Evolutionary conservation across 345 rosid genomes (phyloP).

Genomic region (Brassica napus): DNA sequence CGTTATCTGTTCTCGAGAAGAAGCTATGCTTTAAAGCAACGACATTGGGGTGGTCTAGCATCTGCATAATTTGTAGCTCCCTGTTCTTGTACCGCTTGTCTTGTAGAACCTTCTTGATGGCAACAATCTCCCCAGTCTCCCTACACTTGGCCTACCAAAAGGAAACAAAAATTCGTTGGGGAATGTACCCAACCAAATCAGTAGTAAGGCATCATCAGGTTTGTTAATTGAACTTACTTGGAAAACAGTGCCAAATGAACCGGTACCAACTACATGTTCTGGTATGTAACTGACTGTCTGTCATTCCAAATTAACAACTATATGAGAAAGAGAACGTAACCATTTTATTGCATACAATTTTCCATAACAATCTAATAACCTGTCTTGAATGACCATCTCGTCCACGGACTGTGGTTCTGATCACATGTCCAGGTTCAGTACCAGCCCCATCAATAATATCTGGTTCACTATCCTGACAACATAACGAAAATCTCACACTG

Average conservation of each 20-base stretch:
- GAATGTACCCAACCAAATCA: neutral
- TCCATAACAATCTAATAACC: slow-evolving; percentile 63
- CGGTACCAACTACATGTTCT: slow-evolving; percentile 91
- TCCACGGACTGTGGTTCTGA: slow-evolving; percentile 84
- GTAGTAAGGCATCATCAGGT: slow-evolving; percentile 8
- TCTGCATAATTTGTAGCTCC: slow-evolving; percentile 92
- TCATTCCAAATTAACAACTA: slow-evolving; percentile 31
- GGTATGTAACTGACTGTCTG: slow-evolving; percentile 87
- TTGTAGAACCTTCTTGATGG: slow-evolving; percentile 93
- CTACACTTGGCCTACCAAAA: slow-evolving; percentile 84
- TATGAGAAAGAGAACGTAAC: slow-evolving; percentile 11
- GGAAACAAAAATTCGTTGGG: slow-evolving; percentile 19
- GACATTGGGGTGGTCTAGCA: slow-evolving; percentile 93
- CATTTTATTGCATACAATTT: slow-evolving; percentile 12
- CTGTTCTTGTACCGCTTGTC: slow-evolving; percentile 95
- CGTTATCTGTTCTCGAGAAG: slow-evolving; percentile 84
- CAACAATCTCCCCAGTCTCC: slow-evolving; percentile 91
- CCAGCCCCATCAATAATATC: slow-evolving; percentile 90
- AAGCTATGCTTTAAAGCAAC: slow-evolving; percentile 84
- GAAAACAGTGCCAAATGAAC: slow-evolving; percentile 87
- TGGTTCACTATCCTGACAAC: slow-evolving; percentile 87
- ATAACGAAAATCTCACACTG: neutral
- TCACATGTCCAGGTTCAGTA: slow-evolving; percentile 89
- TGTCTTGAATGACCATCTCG: slow-evolving; percentile 91
- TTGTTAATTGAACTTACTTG: slow-evolving; percentile 55